Evolutionary conservation across 2,329 filamentous ascomycete species (phyloP).

Genomic region (Cercospora janseana): DNA sequence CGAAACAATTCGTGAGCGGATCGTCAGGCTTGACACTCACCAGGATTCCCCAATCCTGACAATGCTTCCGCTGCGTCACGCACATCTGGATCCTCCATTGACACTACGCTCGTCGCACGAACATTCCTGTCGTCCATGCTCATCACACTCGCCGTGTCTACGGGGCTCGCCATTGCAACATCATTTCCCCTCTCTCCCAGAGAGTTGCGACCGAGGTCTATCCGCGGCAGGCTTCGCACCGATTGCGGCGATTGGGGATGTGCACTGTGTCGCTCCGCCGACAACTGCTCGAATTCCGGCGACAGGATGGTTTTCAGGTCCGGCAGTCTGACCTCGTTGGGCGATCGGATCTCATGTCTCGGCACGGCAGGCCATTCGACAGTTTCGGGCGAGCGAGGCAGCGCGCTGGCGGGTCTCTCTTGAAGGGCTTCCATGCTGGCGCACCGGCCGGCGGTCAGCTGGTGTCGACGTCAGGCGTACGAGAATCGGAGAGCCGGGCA

Average conservation of each 20-base stretch:
- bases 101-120: slow-evolving; percentile 45
- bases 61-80: slow-evolving; percentile 52
- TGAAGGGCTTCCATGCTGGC: slow-evolving; percentile 35
- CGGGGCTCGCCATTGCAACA: slow-evolving; percentile 44
- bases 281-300: slow-evolving; percentile 38
- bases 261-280: slow-evolving; percentile 31
- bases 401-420: slow-evolving; percentile 44
- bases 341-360: slow-evolving; percentile 25
- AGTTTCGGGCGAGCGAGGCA: slow-evolving; percentile 38
- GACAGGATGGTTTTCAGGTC: slow-evolving; percentile 47
- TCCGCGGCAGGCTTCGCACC: slow-evolving; percentile 35
- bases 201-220: slow-evolving; percentile 40
- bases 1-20: too few species aligned
- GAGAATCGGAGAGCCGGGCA: slow-evolving; percentile 18
- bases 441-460: slow-evolving; percentile 21
- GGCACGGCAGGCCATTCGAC: slow-evolving; percentile 24
- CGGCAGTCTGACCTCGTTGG: slow-evolving; percentile 41
- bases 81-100: slow-evolving; percentile 51
- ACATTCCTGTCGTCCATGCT: slow-evolving; percentile 41
- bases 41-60: slow-evolving; percentile 50
- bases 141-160: slow-evolving; percentile 46
- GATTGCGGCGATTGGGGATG: slow-evolving; percentile 29
- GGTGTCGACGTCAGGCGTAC: slow-evolving; percentile 24
- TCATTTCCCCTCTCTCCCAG: slow-evolving; percentile 34
- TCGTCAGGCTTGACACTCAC: slow-evolving; percentile 40